Conservation (phyloP, 2,329 filamentous ascomycete genomes). For the Eutypella sp. region DNA sequence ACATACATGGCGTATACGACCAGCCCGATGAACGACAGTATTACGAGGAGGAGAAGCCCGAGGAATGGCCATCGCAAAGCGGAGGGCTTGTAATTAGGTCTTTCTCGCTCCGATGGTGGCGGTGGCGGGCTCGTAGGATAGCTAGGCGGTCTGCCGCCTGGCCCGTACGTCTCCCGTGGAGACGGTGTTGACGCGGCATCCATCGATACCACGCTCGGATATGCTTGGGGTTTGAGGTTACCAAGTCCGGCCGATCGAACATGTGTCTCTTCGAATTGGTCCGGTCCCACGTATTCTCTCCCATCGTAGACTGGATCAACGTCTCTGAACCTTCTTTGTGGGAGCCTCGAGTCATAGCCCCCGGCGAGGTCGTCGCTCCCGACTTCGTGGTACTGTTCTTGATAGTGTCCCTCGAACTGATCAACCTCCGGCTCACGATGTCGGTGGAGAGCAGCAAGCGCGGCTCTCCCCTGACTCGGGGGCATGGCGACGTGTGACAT, state of each 20-base stretch:
- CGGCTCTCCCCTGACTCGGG: neutral
- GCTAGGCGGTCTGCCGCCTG: neutral
- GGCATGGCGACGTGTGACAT: neutral
- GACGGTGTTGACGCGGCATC: neutral
- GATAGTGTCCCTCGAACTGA: neutral
- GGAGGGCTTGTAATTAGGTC: conserved; percentile 17
- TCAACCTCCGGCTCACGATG: neutral
- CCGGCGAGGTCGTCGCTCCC: neutral
- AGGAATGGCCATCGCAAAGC: conserved; percentile 17
- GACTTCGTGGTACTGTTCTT: neutral
- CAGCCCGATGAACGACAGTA: conserved; percentile 10
- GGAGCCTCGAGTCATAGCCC: neutral
- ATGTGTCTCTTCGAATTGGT: neutral
- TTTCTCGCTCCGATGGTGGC: neutral
- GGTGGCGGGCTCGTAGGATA: neutral
- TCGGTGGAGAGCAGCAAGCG: neutral
- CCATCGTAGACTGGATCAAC: neutral
- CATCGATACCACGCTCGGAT: neutral
- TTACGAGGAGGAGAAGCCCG: conserved; percentile 5
- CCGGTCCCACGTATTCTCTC: neutral
- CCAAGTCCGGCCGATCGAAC: neutral
- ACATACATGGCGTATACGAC: conserved; percentile 12
- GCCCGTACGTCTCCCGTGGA: neutral
- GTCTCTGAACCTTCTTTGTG: neutral
- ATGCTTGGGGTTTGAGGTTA: neutral